Conservation (phyloP, 1,284 basidiomycete species). For the Fomitopsis betulina region DNA sequence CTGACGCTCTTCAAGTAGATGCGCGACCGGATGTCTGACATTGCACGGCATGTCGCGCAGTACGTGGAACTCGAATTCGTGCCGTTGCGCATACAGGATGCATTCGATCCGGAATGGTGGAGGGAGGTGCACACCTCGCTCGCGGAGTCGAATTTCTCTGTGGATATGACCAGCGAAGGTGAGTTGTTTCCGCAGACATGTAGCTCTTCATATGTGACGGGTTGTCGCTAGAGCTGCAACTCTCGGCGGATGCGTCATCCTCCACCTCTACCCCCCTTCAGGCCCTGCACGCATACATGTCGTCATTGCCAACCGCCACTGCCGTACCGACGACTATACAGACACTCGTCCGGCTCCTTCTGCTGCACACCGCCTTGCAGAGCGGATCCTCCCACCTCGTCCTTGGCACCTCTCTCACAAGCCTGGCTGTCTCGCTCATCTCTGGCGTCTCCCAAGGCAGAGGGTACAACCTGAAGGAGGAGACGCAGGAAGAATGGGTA, state of each 20-base stretch:
- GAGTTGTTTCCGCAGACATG: conserved; percentile 5
- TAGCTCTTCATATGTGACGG: neutral
- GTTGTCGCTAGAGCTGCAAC: neutral
- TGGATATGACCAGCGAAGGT: conserved; percentile 55
- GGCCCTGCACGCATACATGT: conserved; percentile 55
- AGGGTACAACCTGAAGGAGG: conserved; percentile 72
- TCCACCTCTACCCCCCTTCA: conserved; percentile 35
- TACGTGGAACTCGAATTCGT: conserved; percentile 56
- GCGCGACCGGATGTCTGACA: conserved; percentile 49
- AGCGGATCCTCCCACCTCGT: conserved; percentile 69
- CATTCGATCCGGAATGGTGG: conserved; percentile 73
- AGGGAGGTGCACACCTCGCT: conserved; percentile 32
- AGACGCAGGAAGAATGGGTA: conserved; percentile 65
- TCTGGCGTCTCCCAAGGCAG: conserved; percentile 76
- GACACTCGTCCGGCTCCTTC: conserved; percentile 62
- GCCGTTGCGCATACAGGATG: conserved; percentile 61
- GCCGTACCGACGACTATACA: conserved; percentile 62
- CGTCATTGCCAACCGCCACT: conserved; percentile 74
- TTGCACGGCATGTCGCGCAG: conserved; percentile 38
- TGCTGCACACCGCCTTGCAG: conserved; percentile 61
- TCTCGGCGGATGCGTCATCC: neutral
- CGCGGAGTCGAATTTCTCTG: conserved; percentile 25
- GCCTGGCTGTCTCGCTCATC: conserved; percentile 75
- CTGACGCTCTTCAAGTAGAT: conserved; percentile 34
- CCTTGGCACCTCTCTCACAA: conserved; percentile 79